A percentile compares a stretch with the other conserved stretches of the same genome.
Conservation (phyloP, 2,329 filamentous ascomycete genomes). For the Colletotrichum ledebouriae region DNA sequence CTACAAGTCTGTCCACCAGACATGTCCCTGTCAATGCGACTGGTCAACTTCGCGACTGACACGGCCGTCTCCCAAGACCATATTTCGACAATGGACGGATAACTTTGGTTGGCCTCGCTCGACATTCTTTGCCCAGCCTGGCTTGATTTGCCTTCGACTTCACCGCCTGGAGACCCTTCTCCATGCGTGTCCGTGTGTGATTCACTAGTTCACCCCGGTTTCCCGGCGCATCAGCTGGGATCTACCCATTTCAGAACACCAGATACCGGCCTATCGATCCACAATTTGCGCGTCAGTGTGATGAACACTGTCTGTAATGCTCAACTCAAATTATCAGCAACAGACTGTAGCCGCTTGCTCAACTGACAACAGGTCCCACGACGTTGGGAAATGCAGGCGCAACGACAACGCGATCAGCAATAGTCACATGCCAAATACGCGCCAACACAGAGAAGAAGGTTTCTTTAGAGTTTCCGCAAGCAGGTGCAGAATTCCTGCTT, state of each 20-base stretch:
- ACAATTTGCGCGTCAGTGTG: constrained; percentile 38
- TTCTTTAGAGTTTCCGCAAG: constrained; percentile 40
- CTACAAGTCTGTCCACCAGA: constrained; percentile 16
- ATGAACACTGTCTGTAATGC: constrained; percentile 25
- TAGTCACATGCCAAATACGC: constrained; percentile 2
- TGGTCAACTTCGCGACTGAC: constrained; percentile 17
- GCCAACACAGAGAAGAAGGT: constrained; percentile 29
- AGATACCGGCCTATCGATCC: constrained; percentile 31
- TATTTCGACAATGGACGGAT: constrained; percentile 12
- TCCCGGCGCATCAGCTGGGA: constrained; percentile 33
- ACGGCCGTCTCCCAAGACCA: constrained; percentile 18
- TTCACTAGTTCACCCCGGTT: constrained; percentile 30
- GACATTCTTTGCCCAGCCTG: constrained; percentile 30
- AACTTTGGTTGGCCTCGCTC: constrained; percentile 14
- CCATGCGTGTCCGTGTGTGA: constrained; percentile 39
- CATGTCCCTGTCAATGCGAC: constrained; percentile 20
- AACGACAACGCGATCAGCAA: constrained; percentile 10
- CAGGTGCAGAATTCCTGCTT: constrained; percentile 19
- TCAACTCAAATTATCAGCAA: constrained; percentile 11
- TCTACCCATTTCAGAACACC: constrained; percentile 19
- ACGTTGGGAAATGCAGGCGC: constrained; percentile 12
- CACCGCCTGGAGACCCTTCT: constrained; percentile 33
- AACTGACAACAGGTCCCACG: constrained; percentile 6
- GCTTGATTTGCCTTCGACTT: constrained; percentile 21
- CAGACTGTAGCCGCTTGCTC: background rate